Base-by-base conservation (phyloP, 495 filamentous ascomycete genomes). In the Talaromyces borbonicus region DNA sequence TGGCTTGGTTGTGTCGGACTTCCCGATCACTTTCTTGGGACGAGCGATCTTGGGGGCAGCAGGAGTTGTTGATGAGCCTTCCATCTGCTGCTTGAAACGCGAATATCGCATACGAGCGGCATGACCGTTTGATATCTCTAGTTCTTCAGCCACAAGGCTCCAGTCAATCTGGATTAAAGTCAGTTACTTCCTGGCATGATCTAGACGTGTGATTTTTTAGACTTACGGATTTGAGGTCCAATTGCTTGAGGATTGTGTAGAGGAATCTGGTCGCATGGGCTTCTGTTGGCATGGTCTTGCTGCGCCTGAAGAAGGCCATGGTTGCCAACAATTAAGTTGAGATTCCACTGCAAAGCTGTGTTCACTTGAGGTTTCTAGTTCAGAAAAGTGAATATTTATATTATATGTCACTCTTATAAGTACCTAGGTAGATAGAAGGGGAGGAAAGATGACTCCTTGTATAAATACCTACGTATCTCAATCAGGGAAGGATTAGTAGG, bases 61-160 rank as follows among this genome's bases (percentile, higher is more conserved):
- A n/a, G n/a, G n/a, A 2, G 53, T 48, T 6, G 50, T 60, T 5
- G 53, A 48, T 8, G 49, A 59, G 18, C 72, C 72, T 47, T 80
- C 77, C 69, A 79, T 78, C 42, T 78, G 73, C 48, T 73, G 67
- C 47, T 66, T 67, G 66, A 87, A 85, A 31, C 84, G 78, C 16
- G 78, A 80, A 60, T 77, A 89, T 26, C 84, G 81, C 84, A 89
- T 89, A 36, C 84, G 81, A 24, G 84, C 83, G 7, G 84, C 84
- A 60, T 89, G 84, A 54, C 83, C 84, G 56, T 87, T 89, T 50
- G 82, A 83, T 47, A 87, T 85, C 44, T 74, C 68, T 2, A 73
- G 58, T 35, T 81, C 68, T 5, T 60, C 47, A 19, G 84, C 83
- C 19, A 89, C 82, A 45, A 69, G 59, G 50, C 74, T 79, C 84